Base-by-base conservation (phyloP, 78 protist species). In the Mastigamoeba balamuthi region DNA sequence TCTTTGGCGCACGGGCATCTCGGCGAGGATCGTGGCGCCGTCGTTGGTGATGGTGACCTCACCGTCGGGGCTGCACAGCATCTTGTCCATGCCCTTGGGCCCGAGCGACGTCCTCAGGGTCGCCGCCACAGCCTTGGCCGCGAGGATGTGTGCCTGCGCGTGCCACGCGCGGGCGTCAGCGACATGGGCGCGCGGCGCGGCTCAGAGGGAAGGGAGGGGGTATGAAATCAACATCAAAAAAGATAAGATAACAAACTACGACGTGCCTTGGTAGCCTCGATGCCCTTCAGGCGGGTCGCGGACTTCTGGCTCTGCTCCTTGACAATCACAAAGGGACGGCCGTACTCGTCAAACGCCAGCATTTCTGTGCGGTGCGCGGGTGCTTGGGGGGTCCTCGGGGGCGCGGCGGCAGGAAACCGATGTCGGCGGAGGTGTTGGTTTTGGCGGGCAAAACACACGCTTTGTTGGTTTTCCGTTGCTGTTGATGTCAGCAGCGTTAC, bases 21-120 rank as follows among this genome's bases (percentile, higher is more conserved):
- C 72, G 25, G 90, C 87, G 43, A 96, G 82, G n/a, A 96, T 98
- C 43, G 99, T 97, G 5, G 99, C 98, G 28, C 99, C 99, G 79
- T 97, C 99, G 80, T 98, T 97, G 38, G 99, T 93, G 39, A 96
- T 88, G 0, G 95, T 83, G 25, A 98, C 97, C 0, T 95, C 99
- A 7, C 99, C 97, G 63, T 98, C 99, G 9, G 93, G 91, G 36
- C 78, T 40, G n/a, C 94, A 95, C 27, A 98, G 66, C 76, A 96
- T 92, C 88, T 98, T 97, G 83, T 98, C 99, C 96, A 96, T 91
- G 3, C 98, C 97, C 52, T 79, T 81, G 25, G 99, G 98, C 1
- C 99, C 99, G 17, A 97, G 86, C 8, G 98, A 94, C 8, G 98
- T 88, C 8, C 87, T 73, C 77, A 98, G 79, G 30, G 89, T 91